A percentile compares a stretch with the other conserved stretches of the same genome.
Conservation (phyloP, 345 rosid species). For the Acer campestre region DNA sequence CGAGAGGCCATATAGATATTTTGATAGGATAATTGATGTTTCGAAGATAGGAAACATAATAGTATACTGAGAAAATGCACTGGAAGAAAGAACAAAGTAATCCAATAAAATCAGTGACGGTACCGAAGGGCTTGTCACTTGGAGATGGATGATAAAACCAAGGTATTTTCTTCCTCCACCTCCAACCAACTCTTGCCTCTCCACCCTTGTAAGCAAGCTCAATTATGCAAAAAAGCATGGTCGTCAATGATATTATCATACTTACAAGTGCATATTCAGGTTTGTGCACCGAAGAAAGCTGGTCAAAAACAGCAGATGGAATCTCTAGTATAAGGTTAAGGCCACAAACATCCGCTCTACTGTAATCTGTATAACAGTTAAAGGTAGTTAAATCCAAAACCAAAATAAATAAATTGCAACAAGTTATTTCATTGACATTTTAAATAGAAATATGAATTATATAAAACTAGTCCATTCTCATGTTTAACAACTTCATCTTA, state of each 20-base stretch:
- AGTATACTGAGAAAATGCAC: background rate
- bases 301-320: slow-evolving; percentile 12
- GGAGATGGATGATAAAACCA: slow-evolving; percentile 4
- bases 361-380: background rate
- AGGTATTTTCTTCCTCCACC: background rate
- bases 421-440: no score
- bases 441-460: no score
- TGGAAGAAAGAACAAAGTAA: background rate
- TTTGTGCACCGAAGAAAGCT: slow-evolving; percentile 2
- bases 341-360: background rate
- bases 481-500: no score
- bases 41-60: background rate
- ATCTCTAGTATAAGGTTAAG: slow-evolving; percentile 9
- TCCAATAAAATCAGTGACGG: background rate
- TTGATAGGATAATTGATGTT: background rate
- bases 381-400: no score
- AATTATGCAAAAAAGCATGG: background rate
- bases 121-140: background rate
- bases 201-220: slow-evolving; percentile 8
- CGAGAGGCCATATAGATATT: background rate
- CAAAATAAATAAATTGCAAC: no score
- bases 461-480: no score
- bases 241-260: slow-evolving; percentile 16
- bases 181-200: slow-evolving; percentile 5
- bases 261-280: slow-evolving; percentile 1